phyloP scores from a whole-genome alignment of 2,329 filamentous ascomycete species.

The Phialophora chinensis region DNA sequence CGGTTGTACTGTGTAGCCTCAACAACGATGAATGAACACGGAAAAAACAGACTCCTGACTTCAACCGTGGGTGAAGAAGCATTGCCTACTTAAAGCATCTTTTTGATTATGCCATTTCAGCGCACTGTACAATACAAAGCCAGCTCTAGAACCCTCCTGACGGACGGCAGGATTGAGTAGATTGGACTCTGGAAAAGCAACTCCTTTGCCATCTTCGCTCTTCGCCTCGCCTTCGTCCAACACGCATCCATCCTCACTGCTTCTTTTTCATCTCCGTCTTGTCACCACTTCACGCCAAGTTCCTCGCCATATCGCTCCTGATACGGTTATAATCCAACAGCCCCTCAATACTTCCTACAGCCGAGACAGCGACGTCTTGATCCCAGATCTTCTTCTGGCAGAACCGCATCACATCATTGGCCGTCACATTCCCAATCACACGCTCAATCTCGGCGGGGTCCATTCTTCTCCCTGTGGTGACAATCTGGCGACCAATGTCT shows the following conservation, averaged over 20 bases:
- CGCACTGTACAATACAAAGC: slow-evolving; percentile 8
- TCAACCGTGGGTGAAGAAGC: background rate
- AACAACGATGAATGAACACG: no score
- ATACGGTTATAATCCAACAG: slow-evolving; percentile 60
- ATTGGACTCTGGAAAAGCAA: background rate
- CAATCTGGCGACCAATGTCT: slow-evolving; percentile 97
- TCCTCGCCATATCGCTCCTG: slow-evolving; percentile 86
- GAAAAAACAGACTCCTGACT: no score
- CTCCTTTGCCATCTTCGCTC: slow-evolving; percentile 4
- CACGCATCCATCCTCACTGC: background rate
- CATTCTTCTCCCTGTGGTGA: slow-evolving; percentile 94
- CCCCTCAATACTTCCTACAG: slow-evolving; percentile 91
- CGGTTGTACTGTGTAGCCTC: no score
- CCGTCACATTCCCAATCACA: slow-evolving; percentile 83
- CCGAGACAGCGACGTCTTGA: slow-evolving; percentile 91
- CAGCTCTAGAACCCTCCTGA: slow-evolving; percentile 1
- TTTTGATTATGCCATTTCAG: slow-evolving; percentile 2
- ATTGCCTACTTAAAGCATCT: background rate
- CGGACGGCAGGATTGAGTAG: background rate
- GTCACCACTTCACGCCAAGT: slow-evolving; percentile 50
- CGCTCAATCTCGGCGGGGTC: slow-evolving; percentile 93
- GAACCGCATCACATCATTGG: slow-evolving; percentile 97
- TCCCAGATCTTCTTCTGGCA: slow-evolving; percentile 96
- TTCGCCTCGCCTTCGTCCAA: background rate
- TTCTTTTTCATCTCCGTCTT: background rate